phyloP scores from a whole-genome alignment of 2,329 filamentous ascomycete species.

The Aspergillus sp. region DNA sequence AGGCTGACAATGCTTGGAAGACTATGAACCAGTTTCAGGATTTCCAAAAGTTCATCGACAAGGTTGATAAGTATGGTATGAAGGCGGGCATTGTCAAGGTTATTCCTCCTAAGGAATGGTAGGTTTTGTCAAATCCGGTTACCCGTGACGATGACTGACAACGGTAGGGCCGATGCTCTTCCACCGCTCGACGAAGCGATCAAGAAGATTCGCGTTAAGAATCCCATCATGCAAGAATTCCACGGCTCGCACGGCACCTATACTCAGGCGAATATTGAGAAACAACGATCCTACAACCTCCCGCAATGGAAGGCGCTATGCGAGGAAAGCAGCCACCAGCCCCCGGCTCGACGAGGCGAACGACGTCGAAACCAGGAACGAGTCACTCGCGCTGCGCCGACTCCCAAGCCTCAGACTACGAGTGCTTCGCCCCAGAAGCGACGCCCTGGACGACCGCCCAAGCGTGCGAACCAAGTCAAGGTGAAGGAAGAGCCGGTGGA shows the following conservation, averaged over 20 bases:
- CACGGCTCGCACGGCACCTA: constrained; percentile 93
- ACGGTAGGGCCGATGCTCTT: constrained; percentile 57
- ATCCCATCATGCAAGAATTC: constrained; percentile 97
- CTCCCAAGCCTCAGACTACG: constrained; percentile 26
- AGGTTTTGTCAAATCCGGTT: constrained; percentile 29
- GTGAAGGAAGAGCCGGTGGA: constrained; percentile 33
- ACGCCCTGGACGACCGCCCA: constrained; percentile 35
- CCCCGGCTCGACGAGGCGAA: constrained; percentile 75
- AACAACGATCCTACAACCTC: constrained; percentile 91
- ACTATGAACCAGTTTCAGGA: constrained; percentile 92
- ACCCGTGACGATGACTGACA: neutral
- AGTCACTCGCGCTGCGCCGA: constrained; percentile 31
- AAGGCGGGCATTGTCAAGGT: constrained; percentile 95
- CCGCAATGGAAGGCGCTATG: constrained; percentile 93
- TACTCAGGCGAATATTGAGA: constrained; percentile 93
- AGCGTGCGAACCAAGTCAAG: constrained; percentile 31
- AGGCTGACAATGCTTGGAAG: constrained; percentile 29
- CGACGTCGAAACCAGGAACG: constrained; percentile 45
- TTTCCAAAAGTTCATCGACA: constrained; percentile 85
- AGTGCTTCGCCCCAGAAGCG: constrained; percentile 42
- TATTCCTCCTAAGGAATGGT: constrained; percentile 91
- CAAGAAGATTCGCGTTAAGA: constrained; percentile 87
- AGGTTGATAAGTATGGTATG: constrained; percentile 93
- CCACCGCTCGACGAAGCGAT: constrained; percentile 75
- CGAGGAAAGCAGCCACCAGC: constrained; percentile 92